Evolutionary conservation across 106 monocot species (phyloP).

Genomic region (Allium cepa): DNA sequence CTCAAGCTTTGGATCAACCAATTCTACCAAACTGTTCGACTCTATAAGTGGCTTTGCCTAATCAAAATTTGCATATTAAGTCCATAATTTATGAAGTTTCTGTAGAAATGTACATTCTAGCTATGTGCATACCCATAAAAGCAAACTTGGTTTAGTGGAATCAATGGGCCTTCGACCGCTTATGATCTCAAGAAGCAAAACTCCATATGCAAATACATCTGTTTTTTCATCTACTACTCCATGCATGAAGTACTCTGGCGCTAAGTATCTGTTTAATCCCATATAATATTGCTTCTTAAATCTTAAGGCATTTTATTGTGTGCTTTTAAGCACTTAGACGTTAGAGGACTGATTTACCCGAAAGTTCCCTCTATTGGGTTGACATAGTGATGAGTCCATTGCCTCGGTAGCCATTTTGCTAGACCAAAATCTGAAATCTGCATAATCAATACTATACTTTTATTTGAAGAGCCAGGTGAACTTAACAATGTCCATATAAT

Average conservation of each 20-base stretch:
- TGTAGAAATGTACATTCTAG: too few relatives aligned
- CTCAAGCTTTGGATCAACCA: constrained; percentile 43
- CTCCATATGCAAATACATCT: constrained; percentile 62
- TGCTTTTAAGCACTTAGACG: too few relatives aligned
- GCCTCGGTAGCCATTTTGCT: constrained; percentile 74
- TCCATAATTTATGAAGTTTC: neutral
- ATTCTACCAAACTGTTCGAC: constrained; percentile 23
- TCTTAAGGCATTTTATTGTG: too few relatives aligned
- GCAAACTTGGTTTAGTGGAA: constrained; percentile 41
- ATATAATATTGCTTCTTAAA: too few relatives aligned
- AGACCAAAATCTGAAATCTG: constrained; percentile 76
- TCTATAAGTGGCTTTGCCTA: constrained; percentile 60
- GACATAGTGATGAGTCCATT: constrained; percentile 69
- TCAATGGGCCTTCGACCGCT: constrained; percentile 60
- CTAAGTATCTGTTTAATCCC: constrained; percentile 42
- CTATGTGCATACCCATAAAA: constrained; percentile 46
- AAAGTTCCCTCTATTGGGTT: constrained; percentile 69
- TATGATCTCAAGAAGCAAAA: constrained; percentile 60
- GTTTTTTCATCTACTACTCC: constrained; percentile 78
- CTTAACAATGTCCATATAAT: neutral
- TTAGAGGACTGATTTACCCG: constrained; percentile 25
- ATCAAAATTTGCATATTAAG: neutral
- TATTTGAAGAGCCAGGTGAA: neutral
- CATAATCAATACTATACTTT: neutral
- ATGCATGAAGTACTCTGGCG: constrained; percentile 81